A percentile compares a stretch with the other conserved stretches of the same genome.
Evolutionary conservation across 306 rosid genomes (phyloP).

Genomic region (Casuarina glauca): DNA sequence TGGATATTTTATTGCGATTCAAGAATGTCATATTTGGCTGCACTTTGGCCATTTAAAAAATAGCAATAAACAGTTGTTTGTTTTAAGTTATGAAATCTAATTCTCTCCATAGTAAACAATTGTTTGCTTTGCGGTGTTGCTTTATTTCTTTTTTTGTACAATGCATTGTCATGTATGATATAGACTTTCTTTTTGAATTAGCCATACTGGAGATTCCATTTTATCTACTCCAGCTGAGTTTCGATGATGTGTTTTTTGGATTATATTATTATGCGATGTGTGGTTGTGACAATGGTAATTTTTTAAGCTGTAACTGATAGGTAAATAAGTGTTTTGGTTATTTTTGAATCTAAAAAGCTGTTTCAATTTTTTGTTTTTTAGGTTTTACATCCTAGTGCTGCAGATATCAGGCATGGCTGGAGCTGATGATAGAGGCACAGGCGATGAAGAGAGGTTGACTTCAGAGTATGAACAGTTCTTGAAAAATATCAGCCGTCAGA

Average conservation of each 20-base stretch:
- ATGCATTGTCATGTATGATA: neutral
- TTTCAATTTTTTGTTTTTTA: neutral
- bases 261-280: neutral
- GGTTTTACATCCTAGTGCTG: neutral
- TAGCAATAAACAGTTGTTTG: too few species aligned
- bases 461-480: conserved; percentile 64
- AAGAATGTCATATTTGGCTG: too few species aligned
- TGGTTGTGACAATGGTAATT: too few species aligned
- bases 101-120: too few species aligned
- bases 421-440: conserved; percentile 48
- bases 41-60: too few species aligned
- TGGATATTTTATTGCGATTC: too few species aligned
- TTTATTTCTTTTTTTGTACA: too few species aligned
- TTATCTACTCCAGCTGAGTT: neutral
- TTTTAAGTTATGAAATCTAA: too few species aligned
- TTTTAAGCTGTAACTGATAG: neutral
- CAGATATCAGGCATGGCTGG: conserved; percentile 42
- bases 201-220: neutral
- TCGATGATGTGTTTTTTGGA: neutral
- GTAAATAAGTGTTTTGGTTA: neutral
- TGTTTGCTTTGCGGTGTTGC: too few species aligned
- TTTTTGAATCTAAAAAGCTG: neutral
- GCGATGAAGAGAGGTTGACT: conserved; percentile 43
- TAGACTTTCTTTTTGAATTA: neutral
- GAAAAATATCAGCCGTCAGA: conserved; percentile 61